These are phyloP conservation scores for Trichoderma sp. DNA, from an alignment of 2,329 filamentous ascomycete species.

Conservation along the genomic window DNA sequence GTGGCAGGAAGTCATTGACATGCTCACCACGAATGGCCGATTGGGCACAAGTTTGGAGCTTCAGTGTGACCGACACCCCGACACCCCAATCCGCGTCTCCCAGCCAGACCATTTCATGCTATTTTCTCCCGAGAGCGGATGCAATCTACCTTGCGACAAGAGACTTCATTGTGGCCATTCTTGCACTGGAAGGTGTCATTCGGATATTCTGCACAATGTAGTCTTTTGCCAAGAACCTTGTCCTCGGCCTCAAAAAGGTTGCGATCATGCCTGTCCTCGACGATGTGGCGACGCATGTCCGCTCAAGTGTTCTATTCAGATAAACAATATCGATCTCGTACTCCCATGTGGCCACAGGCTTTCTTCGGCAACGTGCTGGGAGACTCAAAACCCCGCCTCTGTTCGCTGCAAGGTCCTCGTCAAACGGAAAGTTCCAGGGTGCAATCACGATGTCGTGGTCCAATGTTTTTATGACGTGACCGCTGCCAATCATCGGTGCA, in stretches of 20 bases:
- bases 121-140: conserved; percentile 62
- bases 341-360: conserved; percentile 44
- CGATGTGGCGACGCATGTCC: conserved; percentile 45
- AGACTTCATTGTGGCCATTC: conserved; percentile 48
- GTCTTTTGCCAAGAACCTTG: conserved; percentile 47
- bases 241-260: conserved; percentile 39
- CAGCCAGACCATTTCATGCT: conserved; percentile 55
- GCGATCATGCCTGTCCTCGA: conserved; percentile 43
- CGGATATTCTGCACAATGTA: conserved; percentile 44
- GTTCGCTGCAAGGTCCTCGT: conserved; percentile 51
- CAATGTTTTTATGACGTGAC: conserved; percentile 49
- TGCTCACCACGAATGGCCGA: conserved; percentile 45
- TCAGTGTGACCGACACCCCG: conserved; percentile 58
- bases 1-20: conserved; percentile 59
- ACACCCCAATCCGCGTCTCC: conserved; percentile 48
- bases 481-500: conserved; percentile 44
- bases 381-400: conserved; percentile 40
- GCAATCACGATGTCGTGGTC: conserved; percentile 51
- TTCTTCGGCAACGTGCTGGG: conserved; percentile 35
- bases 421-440: conserved; percentile 49
- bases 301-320: conserved; percentile 33
- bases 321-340: conserved; percentile 32
- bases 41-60: conserved; percentile 53
- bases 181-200: conserved; percentile 47
- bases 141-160: conserved; percentile 48